Percentiles rank a stretch among this genome's conserved stretches.
These are phyloP conservation scores for Astraeus odoratus DNA, from an alignment of 768 basidiomycete genomes.

Conservation along the genomic window DNA sequence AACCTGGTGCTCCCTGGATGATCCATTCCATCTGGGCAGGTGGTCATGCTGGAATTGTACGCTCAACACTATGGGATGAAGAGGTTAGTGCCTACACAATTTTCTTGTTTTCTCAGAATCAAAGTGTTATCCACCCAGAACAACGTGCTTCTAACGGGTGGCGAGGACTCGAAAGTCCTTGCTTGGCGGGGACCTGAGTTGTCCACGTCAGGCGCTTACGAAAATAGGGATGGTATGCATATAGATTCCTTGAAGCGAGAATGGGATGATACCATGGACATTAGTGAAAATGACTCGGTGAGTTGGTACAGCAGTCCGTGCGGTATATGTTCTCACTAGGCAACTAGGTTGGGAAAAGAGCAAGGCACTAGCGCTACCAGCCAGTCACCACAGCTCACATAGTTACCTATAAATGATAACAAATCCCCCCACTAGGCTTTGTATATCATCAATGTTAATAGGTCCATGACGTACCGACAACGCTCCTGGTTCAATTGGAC, in stretches of 20 bases:
- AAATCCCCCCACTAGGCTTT: too few relatives aligned
- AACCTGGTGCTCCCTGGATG: slow-evolving; percentile 38
- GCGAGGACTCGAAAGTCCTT: slow-evolving; percentile 43
- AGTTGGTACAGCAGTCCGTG: slow-evolving; percentile 1
- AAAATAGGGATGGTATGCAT: slow-evolving; percentile 8
- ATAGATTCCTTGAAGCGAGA: slow-evolving; percentile 17
- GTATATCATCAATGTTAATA: too few relatives aligned
- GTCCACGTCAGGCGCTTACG: neutral
- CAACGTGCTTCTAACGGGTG: slow-evolving; percentile 39
- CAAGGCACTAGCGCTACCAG: slow-evolving; percentile 5
- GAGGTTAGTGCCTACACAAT: slow-evolving; percentile 29
- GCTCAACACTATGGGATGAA: slow-evolving; percentile 52
- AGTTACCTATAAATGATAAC: too few relatives aligned
- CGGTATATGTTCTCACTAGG: neutral
- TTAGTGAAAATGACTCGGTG: slow-evolving; percentile 9
- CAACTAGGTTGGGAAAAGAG: slow-evolving; percentile 18
- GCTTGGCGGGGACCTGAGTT: slow-evolving; percentile 30
- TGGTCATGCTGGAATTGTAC: slow-evolving; percentile 51
- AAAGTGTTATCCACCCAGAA: slow-evolving; percentile 23
- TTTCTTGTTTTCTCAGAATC: neutral
- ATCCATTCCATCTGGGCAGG: slow-evolving; percentile 46
- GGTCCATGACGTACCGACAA: too few relatives aligned
- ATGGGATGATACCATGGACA: slow-evolving; percentile 15
- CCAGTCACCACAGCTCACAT: neutral
- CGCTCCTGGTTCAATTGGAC: neutral